Conservation (phyloP, 257 asterid genomes). For the Solanum dulcamara region DNA sequence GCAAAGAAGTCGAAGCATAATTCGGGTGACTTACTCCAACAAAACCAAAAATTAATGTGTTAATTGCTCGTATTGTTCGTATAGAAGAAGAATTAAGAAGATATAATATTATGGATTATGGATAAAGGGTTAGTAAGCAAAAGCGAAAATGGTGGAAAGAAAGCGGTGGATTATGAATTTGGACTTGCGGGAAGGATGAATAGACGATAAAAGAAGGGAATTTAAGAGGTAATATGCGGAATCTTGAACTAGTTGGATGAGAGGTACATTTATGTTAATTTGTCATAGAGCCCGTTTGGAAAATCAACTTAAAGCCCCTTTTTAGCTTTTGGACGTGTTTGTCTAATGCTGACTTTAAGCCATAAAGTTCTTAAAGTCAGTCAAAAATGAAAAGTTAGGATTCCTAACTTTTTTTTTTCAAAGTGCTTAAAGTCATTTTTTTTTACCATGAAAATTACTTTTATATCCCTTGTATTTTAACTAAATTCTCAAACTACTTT, state of each 20-base stretch:
- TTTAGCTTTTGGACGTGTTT: too few species aligned
- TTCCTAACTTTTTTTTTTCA: too few species aligned
- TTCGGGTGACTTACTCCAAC: background rate
- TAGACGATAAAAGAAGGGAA: background rate
- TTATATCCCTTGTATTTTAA: too few species aligned
- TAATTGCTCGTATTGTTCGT: background rate
- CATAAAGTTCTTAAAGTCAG: too few species aligned
- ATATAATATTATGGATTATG: background rate
- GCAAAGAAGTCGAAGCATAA: conserved; percentile 27
- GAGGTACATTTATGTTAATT: background rate
- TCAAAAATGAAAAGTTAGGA: too few species aligned
- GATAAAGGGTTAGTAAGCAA: background rate
- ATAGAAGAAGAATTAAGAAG: background rate
- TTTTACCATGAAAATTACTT: too few species aligned
- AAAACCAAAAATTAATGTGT: background rate
- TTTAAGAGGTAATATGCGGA: conserved; percentile 15
- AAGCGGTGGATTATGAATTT: background rate
- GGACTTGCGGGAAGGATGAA: background rate
- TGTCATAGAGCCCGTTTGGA: too few species aligned
- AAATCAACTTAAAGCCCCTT: too few species aligned
- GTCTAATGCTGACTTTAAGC: too few species aligned
- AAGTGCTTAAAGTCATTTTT: too few species aligned
- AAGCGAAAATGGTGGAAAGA: background rate
- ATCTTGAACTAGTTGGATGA: background rate
- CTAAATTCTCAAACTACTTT: too few species aligned